Evolutionary conservation across 495 filamentous ascomycete species (phyloP).

Genomic region (Viridothelium virens): DNA sequence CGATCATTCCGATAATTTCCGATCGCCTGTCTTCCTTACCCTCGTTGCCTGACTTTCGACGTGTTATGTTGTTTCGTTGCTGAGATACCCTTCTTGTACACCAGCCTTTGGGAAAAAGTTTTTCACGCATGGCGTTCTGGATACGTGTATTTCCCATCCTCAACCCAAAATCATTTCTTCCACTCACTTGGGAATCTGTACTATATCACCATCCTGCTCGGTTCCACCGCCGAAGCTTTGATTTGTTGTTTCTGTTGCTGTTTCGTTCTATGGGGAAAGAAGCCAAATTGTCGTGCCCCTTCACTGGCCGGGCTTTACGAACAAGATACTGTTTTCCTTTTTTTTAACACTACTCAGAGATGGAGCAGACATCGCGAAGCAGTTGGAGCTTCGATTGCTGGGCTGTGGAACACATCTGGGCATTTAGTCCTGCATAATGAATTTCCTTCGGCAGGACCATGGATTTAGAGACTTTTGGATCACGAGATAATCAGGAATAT

Average conservation of each 20-base stretch:
- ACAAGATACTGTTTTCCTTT: neutral
- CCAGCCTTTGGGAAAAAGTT: neutral
- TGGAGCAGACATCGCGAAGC: neutral
- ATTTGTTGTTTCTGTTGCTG: neutral
- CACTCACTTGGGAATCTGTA: slow-evolving; percentile 2
- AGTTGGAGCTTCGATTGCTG: neutral
- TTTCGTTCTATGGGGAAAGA: neutral
- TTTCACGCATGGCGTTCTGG: slow-evolving; percentile 12
- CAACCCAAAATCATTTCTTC: neutral
- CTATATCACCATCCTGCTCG: neutral
- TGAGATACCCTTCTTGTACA: slow-evolving; percentile 21
- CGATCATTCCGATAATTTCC: neutral
- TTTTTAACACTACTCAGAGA: neutral
- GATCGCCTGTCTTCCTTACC: slow-evolving; percentile 13
- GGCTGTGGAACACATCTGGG: neutral
- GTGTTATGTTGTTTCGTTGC: slow-evolving; percentile 2
- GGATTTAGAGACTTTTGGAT: neutral
- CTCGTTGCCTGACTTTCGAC: neutral
- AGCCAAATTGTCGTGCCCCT: neutral
- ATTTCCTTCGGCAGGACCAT: neutral
- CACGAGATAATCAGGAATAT: neutral
- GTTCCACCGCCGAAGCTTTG: neutral
- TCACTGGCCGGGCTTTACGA: neutral
- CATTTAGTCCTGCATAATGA: neutral
- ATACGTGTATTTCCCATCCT: neutral